phyloP scores from a whole-genome alignment of 2,329 filamentous ascomycete species.

The Teratosphaeria nubilosa region DNA sequence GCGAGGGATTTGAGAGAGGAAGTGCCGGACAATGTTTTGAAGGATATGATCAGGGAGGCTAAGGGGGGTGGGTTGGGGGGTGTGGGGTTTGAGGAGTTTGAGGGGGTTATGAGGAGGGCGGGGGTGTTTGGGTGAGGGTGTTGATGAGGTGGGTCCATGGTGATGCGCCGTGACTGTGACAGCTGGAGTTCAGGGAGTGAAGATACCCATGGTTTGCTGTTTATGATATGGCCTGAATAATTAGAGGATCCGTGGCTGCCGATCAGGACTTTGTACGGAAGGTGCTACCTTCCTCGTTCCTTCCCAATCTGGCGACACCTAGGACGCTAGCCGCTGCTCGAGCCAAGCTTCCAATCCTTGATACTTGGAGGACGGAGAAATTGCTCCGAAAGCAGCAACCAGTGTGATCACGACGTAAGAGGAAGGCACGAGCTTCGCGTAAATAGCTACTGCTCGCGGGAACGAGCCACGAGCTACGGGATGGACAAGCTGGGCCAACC shows the following conservation, averaged over 20 bases:
- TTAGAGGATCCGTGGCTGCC: not conserved
- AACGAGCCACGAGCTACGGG: not conserved
- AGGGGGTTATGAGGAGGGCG: constrained; percentile 72
- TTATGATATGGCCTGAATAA: not conserved
- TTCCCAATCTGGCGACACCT: not conserved
- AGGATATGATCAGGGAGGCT: constrained; percentile 91
- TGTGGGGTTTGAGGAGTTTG: constrained; percentile 71
- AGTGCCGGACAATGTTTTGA: constrained; percentile 69
- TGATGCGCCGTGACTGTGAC: not conserved
- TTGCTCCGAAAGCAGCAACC: not conserved
- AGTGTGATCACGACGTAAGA: not conserved
- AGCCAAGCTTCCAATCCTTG: not conserved
- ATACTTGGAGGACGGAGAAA: not conserved
- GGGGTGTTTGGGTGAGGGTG: constrained; percentile 62
- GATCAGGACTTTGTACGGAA: not conserved
- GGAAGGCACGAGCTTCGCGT: not conserved
- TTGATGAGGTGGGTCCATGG: not conserved
- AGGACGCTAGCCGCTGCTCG: not conserved
- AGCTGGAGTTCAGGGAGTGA: not conserved
- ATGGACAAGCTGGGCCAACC: not conserved
- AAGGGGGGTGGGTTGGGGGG: constrained; percentile 69
- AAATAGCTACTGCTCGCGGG: not conserved
- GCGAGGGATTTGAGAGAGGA: constrained; percentile 75
- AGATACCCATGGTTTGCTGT: not conserved
- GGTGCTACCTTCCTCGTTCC: not conserved